Percentiles rank a stretch among this genome's conserved stretches.
phyloP scores from a whole-genome alignment of 164 flowering plant genomes.

The Umbellularia californica region DNA sequence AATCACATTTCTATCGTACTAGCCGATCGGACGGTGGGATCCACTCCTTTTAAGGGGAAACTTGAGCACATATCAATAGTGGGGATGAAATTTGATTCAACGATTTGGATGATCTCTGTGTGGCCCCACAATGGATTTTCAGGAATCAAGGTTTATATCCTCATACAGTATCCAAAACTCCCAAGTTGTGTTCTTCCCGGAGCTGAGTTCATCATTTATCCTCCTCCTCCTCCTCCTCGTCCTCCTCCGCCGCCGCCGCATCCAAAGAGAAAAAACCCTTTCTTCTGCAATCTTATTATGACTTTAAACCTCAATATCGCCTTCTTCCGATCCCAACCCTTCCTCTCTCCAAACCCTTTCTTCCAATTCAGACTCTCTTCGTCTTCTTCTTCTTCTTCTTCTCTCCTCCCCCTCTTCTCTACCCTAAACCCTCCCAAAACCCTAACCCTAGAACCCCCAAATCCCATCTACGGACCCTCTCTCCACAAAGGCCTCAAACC shows the following conservation, averaged over 20 bases:
- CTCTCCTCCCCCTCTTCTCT: constrained; percentile 19
- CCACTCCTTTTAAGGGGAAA: too few relatives aligned
- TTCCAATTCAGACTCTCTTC: neutral
- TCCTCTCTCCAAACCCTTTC: neutral
- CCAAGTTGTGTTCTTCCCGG: neutral
- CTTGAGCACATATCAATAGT: too few relatives aligned
- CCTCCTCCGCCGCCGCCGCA: neutral
- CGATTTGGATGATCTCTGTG: too few relatives aligned
- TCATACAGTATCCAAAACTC: neutral
- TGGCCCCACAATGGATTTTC: too few relatives aligned
- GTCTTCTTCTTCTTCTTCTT: constrained; percentile 7
- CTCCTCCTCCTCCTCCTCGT: neutral
- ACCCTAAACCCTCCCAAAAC: constrained; percentile 13
- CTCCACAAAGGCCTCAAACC: constrained; percentile 54
- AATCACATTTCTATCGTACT: fast-evolving
- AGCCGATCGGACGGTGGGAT: too few relatives aligned
- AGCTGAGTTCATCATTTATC: neutral
- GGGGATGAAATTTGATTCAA: too few relatives aligned
- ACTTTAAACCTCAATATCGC: constrained; percentile 28
- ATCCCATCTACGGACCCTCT: constrained; percentile 67
- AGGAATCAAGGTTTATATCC: too few relatives aligned
- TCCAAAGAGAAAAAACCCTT: too few relatives aligned
- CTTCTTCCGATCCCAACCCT: constrained; percentile 19
- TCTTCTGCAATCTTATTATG: constrained; percentile 18
- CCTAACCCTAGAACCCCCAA: constrained; percentile 9